These are phyloP conservation scores for Annulohypoxylon maeteangense DNA, from an alignment of 495 filamentous ascomycete genomes.

Conservation along the genomic window DNA sequence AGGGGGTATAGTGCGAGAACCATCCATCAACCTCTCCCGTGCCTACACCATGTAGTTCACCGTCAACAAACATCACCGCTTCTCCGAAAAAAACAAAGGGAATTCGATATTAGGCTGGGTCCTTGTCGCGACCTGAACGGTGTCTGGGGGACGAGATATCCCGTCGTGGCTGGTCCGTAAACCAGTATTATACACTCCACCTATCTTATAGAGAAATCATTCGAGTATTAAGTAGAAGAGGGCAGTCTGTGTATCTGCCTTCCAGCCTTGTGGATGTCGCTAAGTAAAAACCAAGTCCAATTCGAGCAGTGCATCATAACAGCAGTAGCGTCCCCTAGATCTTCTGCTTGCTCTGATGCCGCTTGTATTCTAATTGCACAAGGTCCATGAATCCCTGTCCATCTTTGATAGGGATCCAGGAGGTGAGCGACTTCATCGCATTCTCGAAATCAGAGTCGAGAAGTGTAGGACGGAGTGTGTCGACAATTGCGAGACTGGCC, in stretches of 20 bases:
- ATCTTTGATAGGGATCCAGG: constrained; percentile 94
- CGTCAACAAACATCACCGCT: constrained; percentile 34
- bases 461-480: constrained; percentile 89
- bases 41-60: constrained; percentile 23
- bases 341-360: constrained; percentile 60
- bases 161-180: constrained; percentile 1
- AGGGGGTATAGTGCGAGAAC: constrained; percentile 42
- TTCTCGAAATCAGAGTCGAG: constrained; percentile 97
- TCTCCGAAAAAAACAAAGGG: constrained; percentile 30
- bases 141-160: constrained; percentile 8
- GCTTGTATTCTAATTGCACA: constrained; percentile 89
- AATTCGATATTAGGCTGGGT: constrained; percentile 23
- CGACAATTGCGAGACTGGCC: constrained; percentile 88
- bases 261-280: background rate
- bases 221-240: constrained; percentile 8
- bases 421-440: constrained; percentile 96
- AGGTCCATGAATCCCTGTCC: constrained; percentile 96
- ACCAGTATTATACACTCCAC: constrained; percentile 10
- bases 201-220: background rate
- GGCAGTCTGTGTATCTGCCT: background rate
- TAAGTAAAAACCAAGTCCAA: background rate
- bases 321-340: constrained; percentile 33
- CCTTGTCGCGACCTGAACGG: constrained; percentile 39
- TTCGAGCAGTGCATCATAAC: constrained; percentile 6
- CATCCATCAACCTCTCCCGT: constrained; percentile 32